Percentiles rank a stretch among this genome's conserved stretches.
phyloP scores from a whole-genome alignment of 176 grass and related monocot genomes.

The Hordeum marinum region DNA sequence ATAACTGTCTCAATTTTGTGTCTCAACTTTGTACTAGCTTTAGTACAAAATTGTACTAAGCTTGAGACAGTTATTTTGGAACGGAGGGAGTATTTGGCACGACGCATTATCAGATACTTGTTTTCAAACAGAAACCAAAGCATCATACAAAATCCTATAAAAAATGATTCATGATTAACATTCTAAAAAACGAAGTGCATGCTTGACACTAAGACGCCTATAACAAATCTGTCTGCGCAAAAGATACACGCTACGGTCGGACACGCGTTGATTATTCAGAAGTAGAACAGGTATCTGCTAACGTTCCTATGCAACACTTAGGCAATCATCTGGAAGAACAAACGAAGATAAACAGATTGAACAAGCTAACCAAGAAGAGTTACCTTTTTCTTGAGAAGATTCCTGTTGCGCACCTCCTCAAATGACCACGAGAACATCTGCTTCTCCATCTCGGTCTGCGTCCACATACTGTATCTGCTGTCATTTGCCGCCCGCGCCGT shows the following conservation, averaged over 20 bases:
- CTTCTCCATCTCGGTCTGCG: constrained; percentile 29
- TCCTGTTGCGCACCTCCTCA: constrained; percentile 37
- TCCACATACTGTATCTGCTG: constrained; percentile 7
- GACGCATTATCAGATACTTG: background rate
- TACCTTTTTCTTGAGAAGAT: constrained; percentile 43
- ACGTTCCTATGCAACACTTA: background rate
- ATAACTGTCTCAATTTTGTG: too few relatives aligned
- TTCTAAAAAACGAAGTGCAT: too few relatives aligned
- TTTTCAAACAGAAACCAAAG: background rate
- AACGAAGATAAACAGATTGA: background rate
- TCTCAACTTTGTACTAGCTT: too few relatives aligned
- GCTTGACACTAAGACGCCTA: too few relatives aligned
- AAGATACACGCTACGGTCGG: background rate
- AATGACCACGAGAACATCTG: constrained; percentile 51
- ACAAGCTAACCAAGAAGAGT: background rate
- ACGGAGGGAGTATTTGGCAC: too few relatives aligned
- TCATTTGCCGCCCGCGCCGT: background rate
- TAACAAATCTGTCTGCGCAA: too few relatives aligned
- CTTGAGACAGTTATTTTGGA: too few relatives aligned
- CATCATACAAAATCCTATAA: background rate
- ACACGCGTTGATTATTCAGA: background rate
- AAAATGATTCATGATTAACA: background rate
- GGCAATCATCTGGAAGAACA: background rate
- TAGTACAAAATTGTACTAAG: too few relatives aligned
- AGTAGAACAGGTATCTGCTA: background rate